Evolutionary conservation across 1,139 yeast genomes (phyloP), one percentile per base, ranked within the genome.

Genomic region (Arxiozyma slooffiae): DNA sequence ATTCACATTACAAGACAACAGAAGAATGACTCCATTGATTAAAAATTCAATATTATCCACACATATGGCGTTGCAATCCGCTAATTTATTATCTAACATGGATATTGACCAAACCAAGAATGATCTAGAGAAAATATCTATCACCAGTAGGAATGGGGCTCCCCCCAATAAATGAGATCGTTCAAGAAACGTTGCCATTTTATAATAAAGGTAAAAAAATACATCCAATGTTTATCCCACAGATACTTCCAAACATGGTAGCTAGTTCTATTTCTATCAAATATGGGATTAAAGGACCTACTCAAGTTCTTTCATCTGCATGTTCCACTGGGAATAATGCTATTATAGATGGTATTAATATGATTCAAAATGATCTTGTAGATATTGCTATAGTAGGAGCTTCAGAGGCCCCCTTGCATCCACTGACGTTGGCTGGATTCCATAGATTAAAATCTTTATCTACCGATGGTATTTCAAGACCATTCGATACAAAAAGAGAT

Each of bases 261-360:
- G 89, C 92, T 0, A 97, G 98, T 2, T 84, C 89, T 57, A 78
- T 92, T 5, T 84, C 96, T 5, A 90, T 92, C 52, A 76, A 79
- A 57, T 79, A 81, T 61, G 84, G 85, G 2, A 69, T 88, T 37
- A 72, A 77, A 58, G 99, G 98, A 0, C 96, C 96, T 1, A 80
- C 86, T 50, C 96, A 89, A 64, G 73, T 96, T 0, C 94, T 83
- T 0, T 79, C 96, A 1, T 89, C 97, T 0, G 98, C 98, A 0
- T 94, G 99, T 71, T 96, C 98, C 3, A 89, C 98, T 0, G 99
- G 99, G 0, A 78, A 86, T 34, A 95, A 92, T 63, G 79, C 97
- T 0, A 82, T 94, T 51, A 97, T 98, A 2, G 99, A 94, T 63
- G 97, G 96, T 0, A 79, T 75, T 57, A 79, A 90, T 58, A 83